Conservation (phyloP, 352 stramenopile species). For the Phytophthora uliginosa region DNA sequence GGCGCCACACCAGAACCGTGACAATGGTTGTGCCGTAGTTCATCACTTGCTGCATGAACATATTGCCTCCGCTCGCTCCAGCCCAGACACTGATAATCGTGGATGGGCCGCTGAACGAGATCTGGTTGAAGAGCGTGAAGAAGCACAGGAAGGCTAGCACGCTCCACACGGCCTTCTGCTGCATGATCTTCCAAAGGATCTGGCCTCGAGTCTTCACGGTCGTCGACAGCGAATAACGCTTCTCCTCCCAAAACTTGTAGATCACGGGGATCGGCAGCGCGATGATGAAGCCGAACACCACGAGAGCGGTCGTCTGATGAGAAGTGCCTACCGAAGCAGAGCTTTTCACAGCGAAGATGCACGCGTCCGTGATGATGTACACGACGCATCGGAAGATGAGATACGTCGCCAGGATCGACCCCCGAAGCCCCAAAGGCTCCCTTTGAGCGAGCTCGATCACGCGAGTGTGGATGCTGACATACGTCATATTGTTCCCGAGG, state of each 20-base stretch:
- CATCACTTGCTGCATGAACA: constrained; percentile 31
- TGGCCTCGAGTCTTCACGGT: constrained; percentile 47
- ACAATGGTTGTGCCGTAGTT: constrained; percentile 29
- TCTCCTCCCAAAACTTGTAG: constrained; percentile 51
- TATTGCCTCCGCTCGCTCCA: constrained; percentile 32
- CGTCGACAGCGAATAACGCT: constrained; percentile 53
- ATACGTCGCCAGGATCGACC: constrained; percentile 51
- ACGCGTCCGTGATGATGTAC: constrained; percentile 30
- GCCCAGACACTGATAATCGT: constrained; percentile 42
- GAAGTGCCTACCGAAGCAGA: constrained; percentile 5
- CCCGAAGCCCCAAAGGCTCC: constrained; percentile 45
- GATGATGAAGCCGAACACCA: constrained; percentile 47
- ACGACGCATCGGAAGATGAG: constrained; percentile 43
- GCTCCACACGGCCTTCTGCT: constrained; percentile 64
- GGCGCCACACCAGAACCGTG: constrained; percentile 45
- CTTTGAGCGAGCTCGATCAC: constrained; percentile 56
- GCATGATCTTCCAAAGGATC: constrained; percentile 65
- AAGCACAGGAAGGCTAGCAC: constrained; percentile 52
- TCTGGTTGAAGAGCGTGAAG: constrained; percentile 52
- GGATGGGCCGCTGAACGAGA: constrained; percentile 41
- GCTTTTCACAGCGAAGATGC: constrained; percentile 20
- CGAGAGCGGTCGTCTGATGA: constrained; percentile 23
- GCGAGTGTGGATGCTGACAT: constrained; percentile 49
- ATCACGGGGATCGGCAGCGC: constrained; percentile 44
- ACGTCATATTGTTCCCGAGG: constrained; percentile 43